phyloP scores from a whole-genome alignment of 176 grass and related monocot species.

The Musa troglodytarum region DNA sequence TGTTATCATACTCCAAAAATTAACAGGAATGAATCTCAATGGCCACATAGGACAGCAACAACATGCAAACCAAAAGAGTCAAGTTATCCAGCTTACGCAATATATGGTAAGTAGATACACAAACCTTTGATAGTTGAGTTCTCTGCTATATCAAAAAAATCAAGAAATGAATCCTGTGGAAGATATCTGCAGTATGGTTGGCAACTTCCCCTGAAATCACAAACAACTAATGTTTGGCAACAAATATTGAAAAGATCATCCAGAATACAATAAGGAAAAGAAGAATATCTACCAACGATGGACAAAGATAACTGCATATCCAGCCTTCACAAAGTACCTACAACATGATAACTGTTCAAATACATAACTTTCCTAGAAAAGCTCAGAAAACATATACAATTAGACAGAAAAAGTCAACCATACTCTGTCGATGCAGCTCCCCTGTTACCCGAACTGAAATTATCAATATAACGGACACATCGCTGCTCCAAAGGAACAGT shows the following conservation, averaged over 20 bases:
- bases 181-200: slow-evolving; percentile 84
- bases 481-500: slow-evolving; percentile 86
- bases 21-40: background rate
- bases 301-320: slow-evolving; percentile 78
- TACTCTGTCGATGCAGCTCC: slow-evolving; percentile 88
- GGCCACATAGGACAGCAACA: background rate
- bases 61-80: background rate
- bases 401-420: background rate
- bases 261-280: background rate
- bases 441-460: slow-evolving; percentile 93
- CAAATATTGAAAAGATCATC: too few species aligned
- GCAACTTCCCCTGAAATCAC: slow-evolving; percentile 62
- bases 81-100: background rate
- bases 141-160: slow-evolving; percentile 53
- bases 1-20: background rate
- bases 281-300: slow-evolving; percentile 42
- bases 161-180: slow-evolving; percentile 74
- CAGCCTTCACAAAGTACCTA: slow-evolving; percentile 78
- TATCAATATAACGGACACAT: slow-evolving; percentile 93
- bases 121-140: slow-evolving; percentile 79
- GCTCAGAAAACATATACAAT: background rate
- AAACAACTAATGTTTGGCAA: background rate
- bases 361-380: background rate
- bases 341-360: background rate
- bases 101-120: background rate